phyloP scores from a whole-genome alignment of 805 yeast species.

The Metschnikowia sp. region DNA sequence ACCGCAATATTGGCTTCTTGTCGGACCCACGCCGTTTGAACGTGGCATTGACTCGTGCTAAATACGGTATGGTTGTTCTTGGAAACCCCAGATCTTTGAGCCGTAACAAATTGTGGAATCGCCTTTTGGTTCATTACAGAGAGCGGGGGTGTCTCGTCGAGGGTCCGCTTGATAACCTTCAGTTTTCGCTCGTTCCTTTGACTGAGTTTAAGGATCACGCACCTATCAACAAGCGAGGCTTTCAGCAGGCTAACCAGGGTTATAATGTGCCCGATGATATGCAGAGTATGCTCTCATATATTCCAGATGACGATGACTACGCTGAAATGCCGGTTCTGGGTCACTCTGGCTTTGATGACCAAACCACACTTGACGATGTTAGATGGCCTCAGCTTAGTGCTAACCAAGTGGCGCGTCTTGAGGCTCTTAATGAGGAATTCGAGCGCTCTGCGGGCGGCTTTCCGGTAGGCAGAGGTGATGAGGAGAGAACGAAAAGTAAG shows the following conservation, averaged over 20 bases:
- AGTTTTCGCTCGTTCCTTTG: constrained; percentile 61
- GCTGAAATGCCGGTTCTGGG: not conserved
- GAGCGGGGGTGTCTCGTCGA: constrained; percentile 87
- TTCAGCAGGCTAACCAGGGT: not conserved
- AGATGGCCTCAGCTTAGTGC: constrained; percentile 17
- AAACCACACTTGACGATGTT: constrained; percentile 9
- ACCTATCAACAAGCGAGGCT: constrained; percentile 16
- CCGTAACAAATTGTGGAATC: constrained; percentile 73
- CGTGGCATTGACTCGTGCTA: constrained; percentile 44
- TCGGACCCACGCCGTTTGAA: constrained; percentile 43
- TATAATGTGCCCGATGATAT: constrained; percentile 10
- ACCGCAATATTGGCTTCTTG: constrained; percentile 40
- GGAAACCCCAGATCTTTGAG: constrained; percentile 83
- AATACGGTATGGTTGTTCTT: constrained; percentile 47
- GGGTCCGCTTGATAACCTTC: constrained; percentile 79
- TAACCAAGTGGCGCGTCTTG: constrained; percentile 14
- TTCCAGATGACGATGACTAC: constrained; percentile 10
- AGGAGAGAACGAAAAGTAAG: not conserved
- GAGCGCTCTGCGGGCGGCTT: not conserved
- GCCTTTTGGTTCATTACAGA: constrained; percentile 70
- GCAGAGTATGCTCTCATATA: constrained; percentile 17
- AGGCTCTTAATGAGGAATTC: constrained; percentile 1
- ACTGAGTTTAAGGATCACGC: constrained; percentile 14
- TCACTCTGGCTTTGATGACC: not conserved
- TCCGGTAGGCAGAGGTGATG: not conserved